phyloP scores from a whole-genome alignment of 2,329 filamentous ascomycete genomes.

The Penicillium decumbens region DNA sequence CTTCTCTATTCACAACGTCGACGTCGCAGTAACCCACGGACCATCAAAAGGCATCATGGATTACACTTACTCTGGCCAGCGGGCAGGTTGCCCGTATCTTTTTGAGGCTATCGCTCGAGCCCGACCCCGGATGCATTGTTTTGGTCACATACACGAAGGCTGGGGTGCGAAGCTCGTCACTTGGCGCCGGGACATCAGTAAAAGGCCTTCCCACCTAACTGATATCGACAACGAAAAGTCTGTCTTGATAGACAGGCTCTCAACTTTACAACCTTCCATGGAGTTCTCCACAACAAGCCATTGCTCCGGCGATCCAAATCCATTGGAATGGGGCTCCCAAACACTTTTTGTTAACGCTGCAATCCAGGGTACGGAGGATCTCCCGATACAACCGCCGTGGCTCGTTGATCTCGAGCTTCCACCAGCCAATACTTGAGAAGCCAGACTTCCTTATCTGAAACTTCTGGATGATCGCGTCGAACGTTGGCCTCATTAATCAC shows the following conservation, averaged over 20 bases:
- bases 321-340: constrained; percentile 41
- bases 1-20: constrained; percentile 34
- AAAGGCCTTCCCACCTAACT: constrained; percentile 43
- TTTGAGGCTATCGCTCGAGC: constrained; percentile 21
- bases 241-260: constrained; percentile 28
- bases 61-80: constrained; percentile 26
- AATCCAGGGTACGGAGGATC: constrained; percentile 41
- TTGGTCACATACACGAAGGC: constrained; percentile 46
- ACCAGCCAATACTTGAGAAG: not conserved
- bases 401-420: constrained; percentile 49
- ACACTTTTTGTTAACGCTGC: constrained; percentile 60
- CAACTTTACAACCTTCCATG: not conserved
- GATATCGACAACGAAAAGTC: constrained; percentile 46
- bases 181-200: constrained; percentile 44
- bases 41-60: constrained; percentile 53
- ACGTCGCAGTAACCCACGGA: constrained; percentile 54
- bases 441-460: too few relatives aligned
- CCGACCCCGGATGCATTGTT: constrained; percentile 38
- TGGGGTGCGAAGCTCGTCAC: constrained; percentile 55
- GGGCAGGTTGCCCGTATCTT: constrained; percentile 29
- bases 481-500: too few relatives aligned
- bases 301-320: constrained; percentile 31
- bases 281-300: constrained; percentile 40
- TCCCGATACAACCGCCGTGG: constrained; percentile 49
- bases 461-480: too few relatives aligned